Percentiles rank a stretch among this genome's conserved stretches.
Conservation (phyloP, 306 rosid species). For the Cicer chorassanicum region DNA sequence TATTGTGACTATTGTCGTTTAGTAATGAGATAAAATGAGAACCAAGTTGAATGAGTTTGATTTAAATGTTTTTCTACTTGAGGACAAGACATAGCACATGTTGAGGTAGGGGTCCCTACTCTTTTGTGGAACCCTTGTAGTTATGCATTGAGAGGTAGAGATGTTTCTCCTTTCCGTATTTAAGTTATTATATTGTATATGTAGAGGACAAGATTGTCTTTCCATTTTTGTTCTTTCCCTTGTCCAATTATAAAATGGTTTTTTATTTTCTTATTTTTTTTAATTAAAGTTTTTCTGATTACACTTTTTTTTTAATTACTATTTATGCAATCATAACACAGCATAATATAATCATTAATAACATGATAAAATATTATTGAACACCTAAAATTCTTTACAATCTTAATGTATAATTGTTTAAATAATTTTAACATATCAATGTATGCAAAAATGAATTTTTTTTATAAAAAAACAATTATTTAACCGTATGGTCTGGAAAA, state of each 20-base stretch:
- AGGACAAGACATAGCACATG: conserved; percentile 85
- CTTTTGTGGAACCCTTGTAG: conserved; percentile 37
- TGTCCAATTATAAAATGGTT: conserved; percentile 45
- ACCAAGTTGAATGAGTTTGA: conserved; percentile 53
- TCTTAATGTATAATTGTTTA: no score
- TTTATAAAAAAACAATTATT: no score
- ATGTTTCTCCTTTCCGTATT: conserved; percentile 42
- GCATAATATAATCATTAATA: no score
- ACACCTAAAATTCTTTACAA: no score
- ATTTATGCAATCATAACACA: no score
- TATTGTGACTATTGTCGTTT: conserved; percentile 54
- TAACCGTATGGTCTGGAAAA: no score
- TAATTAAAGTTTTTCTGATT: neutral
- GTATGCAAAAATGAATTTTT: no score
- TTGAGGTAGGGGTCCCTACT: conserved; percentile 49
- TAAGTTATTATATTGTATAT: conserved; percentile 18
- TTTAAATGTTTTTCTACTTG: conserved; percentile 68
- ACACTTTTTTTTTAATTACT: neutral
- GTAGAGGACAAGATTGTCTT: conserved; percentile 64
- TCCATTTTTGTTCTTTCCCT: conserved; percentile 58
- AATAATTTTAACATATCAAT: no score
- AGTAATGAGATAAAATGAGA: conserved; percentile 48
- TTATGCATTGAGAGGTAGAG: conserved; percentile 52
- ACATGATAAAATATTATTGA: no score
- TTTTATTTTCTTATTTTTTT: neutral